Conservation (phyloP, 202 grass and related monocot genomes). For the Panicum hallii region DNA sequence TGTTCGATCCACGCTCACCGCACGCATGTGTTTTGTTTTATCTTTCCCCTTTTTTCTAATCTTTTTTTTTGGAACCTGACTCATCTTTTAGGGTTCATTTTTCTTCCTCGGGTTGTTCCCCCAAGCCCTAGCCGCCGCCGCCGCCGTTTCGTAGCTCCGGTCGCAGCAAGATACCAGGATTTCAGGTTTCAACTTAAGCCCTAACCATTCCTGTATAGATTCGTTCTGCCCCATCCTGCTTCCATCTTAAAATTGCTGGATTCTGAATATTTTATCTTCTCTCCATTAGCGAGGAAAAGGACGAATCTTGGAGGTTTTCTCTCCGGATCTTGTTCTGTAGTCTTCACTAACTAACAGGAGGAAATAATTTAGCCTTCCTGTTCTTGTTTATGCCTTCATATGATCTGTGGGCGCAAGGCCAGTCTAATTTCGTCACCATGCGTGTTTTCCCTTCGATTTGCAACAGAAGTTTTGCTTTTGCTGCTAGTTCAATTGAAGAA, state of each 20-base stretch:
- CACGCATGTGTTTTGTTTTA: background rate
- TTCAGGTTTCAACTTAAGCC: slow-evolving; percentile 10
- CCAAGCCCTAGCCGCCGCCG: background rate
- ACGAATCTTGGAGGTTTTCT: background rate
- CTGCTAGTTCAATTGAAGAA: background rate
- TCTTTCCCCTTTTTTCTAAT: background rate
- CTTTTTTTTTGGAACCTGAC: background rate
- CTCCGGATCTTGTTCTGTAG: background rate
- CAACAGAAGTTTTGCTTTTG: background rate
- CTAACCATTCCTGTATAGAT: background rate
- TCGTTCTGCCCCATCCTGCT: background rate
- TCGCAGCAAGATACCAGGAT: background rate
- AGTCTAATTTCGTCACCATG: background rate
- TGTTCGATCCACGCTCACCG: slow-evolving; percentile 94
- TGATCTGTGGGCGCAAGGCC: background rate
- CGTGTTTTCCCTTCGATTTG: background rate
- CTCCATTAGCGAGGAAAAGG: background rate
- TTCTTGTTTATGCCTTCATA: background rate
- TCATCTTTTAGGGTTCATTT: background rate
- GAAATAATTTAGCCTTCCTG: background rate
- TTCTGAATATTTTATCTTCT: background rate
- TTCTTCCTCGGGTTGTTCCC: background rate
- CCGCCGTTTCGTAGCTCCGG: background rate
- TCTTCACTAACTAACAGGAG: background rate
- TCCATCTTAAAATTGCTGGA: background rate